Percentiles rank a stretch among this genome's conserved stretches.
phyloP scores from a whole-genome alignment of 2,329 filamentous ascomycete species.

The Botrytis cinerea region DNA sequence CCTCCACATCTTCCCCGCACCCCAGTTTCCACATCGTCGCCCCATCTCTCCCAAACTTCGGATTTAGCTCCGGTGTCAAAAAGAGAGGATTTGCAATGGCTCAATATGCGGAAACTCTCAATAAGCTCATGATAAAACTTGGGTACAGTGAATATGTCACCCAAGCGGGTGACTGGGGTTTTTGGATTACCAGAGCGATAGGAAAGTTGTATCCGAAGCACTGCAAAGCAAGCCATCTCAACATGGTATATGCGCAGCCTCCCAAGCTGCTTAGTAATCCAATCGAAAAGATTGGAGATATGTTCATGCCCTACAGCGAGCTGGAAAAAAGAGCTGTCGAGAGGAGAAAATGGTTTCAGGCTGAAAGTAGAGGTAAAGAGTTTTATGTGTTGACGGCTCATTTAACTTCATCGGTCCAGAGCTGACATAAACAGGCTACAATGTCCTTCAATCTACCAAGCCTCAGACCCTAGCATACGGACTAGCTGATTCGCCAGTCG shows the following conservation, averaged over 20 bases:
- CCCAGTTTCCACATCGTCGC: not conserved
- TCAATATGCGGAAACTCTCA: conserved; percentile 32
- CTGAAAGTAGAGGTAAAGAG: conserved; percentile 42
- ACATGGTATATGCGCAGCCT: conserved; percentile 53
- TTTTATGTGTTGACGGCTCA: not conserved
- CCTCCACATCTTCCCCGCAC: not conserved
- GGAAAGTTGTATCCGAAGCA: conserved; percentile 58
- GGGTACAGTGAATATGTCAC: conserved; percentile 55
- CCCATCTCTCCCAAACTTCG: not conserved
- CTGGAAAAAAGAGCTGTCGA: conserved; percentile 50
- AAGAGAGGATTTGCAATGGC: not conserved
- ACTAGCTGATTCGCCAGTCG: conserved; percentile 65
- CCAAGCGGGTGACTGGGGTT: conserved; percentile 72
- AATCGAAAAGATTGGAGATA: conserved; percentile 56
- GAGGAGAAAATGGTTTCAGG: conserved; percentile 60
- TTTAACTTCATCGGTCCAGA: accelerated
- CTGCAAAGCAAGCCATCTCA: conserved; percentile 61
- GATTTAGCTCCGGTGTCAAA: not conserved
- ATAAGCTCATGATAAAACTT: conserved; percentile 68
- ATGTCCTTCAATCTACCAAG: conserved; percentile 62
- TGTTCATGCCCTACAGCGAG: conserved; percentile 54
- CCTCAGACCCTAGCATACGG: conserved; percentile 73
- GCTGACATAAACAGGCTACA: conserved; percentile 52
- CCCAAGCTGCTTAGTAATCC: conserved; percentile 57
- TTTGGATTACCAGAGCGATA: conserved; percentile 61